phyloP scores from a whole-genome alignment of 164 flowering plant genomes.

The Vitis labrusca region DNA sequence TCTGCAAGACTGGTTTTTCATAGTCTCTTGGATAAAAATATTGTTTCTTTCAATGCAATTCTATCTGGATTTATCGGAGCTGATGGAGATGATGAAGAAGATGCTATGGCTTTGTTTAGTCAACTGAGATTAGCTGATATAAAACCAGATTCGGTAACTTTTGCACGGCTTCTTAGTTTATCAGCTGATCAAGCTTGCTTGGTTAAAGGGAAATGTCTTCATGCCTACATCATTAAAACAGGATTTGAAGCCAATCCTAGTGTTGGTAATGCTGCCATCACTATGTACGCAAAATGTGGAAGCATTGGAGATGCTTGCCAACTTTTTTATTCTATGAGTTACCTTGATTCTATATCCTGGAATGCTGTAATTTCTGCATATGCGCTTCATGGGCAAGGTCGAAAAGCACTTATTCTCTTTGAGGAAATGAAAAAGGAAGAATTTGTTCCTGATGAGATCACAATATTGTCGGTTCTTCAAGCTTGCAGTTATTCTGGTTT shows the following conservation, averaged over 20 bases:
- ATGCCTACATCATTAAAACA: slow-evolving; percentile 25
- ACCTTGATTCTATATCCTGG: slow-evolving; percentile 26
- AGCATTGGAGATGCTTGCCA: slow-evolving; percentile 25
- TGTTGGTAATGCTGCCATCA: slow-evolving; percentile 24
- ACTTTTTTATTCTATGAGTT: slow-evolving; percentile 20
- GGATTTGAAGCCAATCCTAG: slow-evolving; percentile 20
- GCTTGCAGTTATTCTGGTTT: slow-evolving; percentile 36
- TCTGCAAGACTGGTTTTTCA: slow-evolving; percentile 25
- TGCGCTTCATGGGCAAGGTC: slow-evolving; percentile 35
- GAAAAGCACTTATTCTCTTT: slow-evolving; percentile 21
- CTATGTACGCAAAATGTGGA: slow-evolving; percentile 41
- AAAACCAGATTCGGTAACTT: slow-evolving; percentile 28
- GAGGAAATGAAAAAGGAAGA: slow-evolving; percentile 25
- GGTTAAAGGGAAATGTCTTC: slow-evolving; percentile 25
- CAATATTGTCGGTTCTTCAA: slow-evolving; percentile 35
- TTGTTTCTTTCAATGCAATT: slow-evolving; percentile 31
- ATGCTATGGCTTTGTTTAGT: slow-evolving; percentile 23
- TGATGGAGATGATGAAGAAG: slow-evolving; percentile 21
- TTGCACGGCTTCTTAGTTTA: slow-evolving; percentile 30
- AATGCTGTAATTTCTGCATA: slow-evolving; percentile 31
- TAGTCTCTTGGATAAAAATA: slow-evolving; percentile 16
- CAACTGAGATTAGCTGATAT: slow-evolving; percentile 23
- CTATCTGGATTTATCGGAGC: slow-evolving; percentile 20
- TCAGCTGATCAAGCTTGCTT: slow-evolving; percentile 32
- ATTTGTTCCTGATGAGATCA: slow-evolving; percentile 24